Evolutionary conservation across 73 alveolate species (phyloP), one percentile per base, ranked within the genome.

Genomic region (Tetrahymena borealis): DNA sequence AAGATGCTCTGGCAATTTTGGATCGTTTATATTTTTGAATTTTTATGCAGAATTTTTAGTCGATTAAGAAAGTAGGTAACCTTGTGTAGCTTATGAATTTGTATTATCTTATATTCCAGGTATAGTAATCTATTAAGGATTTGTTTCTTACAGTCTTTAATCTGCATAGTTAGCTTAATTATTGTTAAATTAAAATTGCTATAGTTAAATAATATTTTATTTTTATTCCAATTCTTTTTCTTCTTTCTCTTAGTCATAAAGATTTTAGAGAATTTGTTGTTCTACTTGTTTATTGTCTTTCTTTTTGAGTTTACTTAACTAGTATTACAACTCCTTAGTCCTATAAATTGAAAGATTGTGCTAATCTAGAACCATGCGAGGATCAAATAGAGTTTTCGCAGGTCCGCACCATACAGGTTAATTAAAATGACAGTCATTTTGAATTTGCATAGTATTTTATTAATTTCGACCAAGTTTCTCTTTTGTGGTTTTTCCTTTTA

Each of bases 401-500:
- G 90, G 78, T 37, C 78, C 95, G 39, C 95, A 93, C 95, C 95
- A 93, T 15, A 40, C 42, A 0, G 91, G 90, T 11, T 91, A 24
- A 38, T 78, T 79, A 0, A 40, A 33, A 85, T 11, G 38, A 10
- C 33, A 36, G 11, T 28, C 78, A 39, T 93, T 12, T 20, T 15
- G 78, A 18, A 28, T 90, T 32, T 16, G 77, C 91, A 33, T 60
- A 33, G 39, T 85, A 79, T 40, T 78, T 12, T 85, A 40, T 79
- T 79, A 93, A 42, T 40, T 93, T 15, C 85, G 33, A 1, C 85
- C 85, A 20, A 60, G 38, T 60, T 35, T 18, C 41, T 93, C 95
- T 40, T 93, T 93, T 24, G 95, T 93, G 15, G 95, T 93, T 20
- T 85, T 93, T n/a, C 95, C 95, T 60, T 60, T 60, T 60, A 60